These are phyloP conservation scores for Henningerozyma blattae DNA, from an alignment of 805 yeast genomes.

Conservation along the genomic window DNA sequence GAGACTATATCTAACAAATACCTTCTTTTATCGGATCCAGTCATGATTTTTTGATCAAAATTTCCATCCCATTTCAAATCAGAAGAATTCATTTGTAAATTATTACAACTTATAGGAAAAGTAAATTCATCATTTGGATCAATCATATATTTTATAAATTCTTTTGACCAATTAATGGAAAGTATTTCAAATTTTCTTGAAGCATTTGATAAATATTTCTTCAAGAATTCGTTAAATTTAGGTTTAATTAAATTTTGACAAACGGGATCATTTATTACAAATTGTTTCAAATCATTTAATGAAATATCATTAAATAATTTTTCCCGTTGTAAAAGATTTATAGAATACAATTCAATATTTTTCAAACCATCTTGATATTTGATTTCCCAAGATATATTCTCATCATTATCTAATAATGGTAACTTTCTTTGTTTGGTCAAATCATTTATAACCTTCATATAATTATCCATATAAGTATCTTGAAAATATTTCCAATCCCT, in stretches of 20 bases:
- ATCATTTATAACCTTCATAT: conserved; percentile 3
- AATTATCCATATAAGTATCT: conserved; percentile 13
- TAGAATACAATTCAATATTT: conserved; percentile 15
- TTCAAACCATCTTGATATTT: conserved; percentile 2
- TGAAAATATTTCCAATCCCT: not conserved
- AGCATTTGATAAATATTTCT: not conserved
- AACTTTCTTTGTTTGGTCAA: conserved; percentile 3
- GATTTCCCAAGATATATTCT: not conserved
- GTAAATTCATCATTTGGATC: conserved; percentile 3
- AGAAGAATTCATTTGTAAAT: conserved; percentile 5
- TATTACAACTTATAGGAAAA: conserved; percentile 12
- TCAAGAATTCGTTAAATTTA: conserved; percentile 9
- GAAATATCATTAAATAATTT: conserved; percentile 11
- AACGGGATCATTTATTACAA: not conserved
- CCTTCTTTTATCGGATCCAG: conserved; percentile 19
- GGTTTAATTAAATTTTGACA: conserved; percentile 4
- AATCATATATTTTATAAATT: conserved; percentile 14
- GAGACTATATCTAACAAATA: conserved; percentile 2
- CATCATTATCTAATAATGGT: conserved; percentile 5
- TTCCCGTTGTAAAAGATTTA: conserved; percentile 11
- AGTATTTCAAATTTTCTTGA: conserved; percentile 10
- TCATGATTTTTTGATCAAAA: conserved; percentile 13
- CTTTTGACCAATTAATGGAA: conserved; percentile 23
- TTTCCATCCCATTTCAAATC: conserved; percentile 11
- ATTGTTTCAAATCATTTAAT: conserved; percentile 5